These are phyloP conservation scores for Wickerhamomyces rabaulensis DNA, from an alignment of 805 yeast species.

Conservation along the genomic window DNA sequence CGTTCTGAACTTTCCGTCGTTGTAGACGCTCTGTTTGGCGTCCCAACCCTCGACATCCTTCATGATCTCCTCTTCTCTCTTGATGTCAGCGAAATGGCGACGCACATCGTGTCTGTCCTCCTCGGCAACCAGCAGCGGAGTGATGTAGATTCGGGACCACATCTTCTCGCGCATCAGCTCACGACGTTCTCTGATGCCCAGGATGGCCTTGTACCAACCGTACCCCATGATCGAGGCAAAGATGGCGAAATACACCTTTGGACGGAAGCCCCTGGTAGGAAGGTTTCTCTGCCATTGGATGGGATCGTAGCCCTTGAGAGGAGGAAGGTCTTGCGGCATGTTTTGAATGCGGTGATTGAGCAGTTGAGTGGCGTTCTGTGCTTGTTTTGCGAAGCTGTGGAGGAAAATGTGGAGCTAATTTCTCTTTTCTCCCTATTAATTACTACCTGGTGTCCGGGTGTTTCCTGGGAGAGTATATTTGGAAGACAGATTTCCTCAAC, in stretches of 20 bases:
- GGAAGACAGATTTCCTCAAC: neutral
- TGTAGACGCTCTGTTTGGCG: slow-evolving; percentile 41
- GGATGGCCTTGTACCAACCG: slow-evolving; percentile 63
- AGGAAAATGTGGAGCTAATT: neutral
- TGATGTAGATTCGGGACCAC: slow-evolving; percentile 70
- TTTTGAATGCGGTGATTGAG: too few relatives aligned
- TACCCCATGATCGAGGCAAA: slow-evolving; percentile 59
- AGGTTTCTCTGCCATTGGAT: slow-evolving; percentile 86
- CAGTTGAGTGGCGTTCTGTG: too few relatives aligned
- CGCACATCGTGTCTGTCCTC: slow-evolving; percentile 75
- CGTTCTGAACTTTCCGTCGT: slow-evolving; percentile 33
- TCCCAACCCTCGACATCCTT: slow-evolving; percentile 59
- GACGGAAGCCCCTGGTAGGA: slow-evolving; percentile 82
- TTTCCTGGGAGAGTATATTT: too few relatives aligned
- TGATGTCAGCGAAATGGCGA: slow-evolving; percentile 58
- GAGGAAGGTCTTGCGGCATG: slow-evolving; percentile 73
- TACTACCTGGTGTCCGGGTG: neutral
- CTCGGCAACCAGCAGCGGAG: slow-evolving; percentile 77
- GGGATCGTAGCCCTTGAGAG: slow-evolving; percentile 78
- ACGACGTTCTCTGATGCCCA: slow-evolving; percentile 69
- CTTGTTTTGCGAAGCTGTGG: too few relatives aligned
- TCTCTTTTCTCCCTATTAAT: neutral
- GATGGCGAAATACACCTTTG: slow-evolving; percentile 63
- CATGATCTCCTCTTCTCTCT: slow-evolving; percentile 67
- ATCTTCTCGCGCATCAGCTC: slow-evolving; percentile 71